Evolutionary conservation across 257 asterid species (phyloP).

Genomic region (Petunia secreta): DNA sequence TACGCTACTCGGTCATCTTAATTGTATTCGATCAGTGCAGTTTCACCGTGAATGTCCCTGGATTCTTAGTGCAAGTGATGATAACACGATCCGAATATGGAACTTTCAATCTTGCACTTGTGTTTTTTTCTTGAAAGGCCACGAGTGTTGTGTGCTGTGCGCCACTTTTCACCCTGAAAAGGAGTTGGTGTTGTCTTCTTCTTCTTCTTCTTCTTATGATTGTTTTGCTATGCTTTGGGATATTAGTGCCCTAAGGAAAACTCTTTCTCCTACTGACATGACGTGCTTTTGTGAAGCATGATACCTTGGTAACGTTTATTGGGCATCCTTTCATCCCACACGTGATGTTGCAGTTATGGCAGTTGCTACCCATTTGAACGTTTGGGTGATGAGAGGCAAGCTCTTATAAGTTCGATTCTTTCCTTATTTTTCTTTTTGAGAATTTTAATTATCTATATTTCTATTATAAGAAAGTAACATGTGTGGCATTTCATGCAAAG

Average conservation of each 20-base stretch:
- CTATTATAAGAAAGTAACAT: slow-evolving; percentile 91
- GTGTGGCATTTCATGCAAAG: slow-evolving; percentile 75
- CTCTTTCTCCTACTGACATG: slow-evolving; percentile 90
- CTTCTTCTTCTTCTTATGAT: slow-evolving; percentile 50
- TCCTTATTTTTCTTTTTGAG: no score
- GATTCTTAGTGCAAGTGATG: slow-evolving; percentile 96
- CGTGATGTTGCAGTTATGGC: slow-evolving; percentile 92
- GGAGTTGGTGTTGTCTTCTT: slow-evolving; percentile 89
- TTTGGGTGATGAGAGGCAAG: slow-evolving; percentile 96
- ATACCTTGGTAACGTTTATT: slow-evolving; percentile 86
- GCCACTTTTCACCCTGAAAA: slow-evolving; percentile 94
- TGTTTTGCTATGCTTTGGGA: slow-evolving; percentile 96
- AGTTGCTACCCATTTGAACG: slow-evolving; percentile 90
- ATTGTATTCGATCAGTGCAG: slow-evolving; percentile 86
- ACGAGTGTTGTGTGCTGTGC: slow-evolving; percentile 93
- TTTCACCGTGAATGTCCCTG: slow-evolving; percentile 96
- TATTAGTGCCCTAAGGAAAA: slow-evolving; percentile 82
- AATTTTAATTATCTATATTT: neutral
- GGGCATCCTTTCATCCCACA: slow-evolving; percentile 96
- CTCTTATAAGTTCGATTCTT: neutral
- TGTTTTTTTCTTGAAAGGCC: slow-evolving; percentile 87
- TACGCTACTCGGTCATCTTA: slow-evolving; percentile 97
- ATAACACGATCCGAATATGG: slow-evolving; percentile 95
- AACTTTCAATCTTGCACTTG: slow-evolving; percentile 96
- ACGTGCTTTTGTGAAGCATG: slow-evolving; percentile 96